Conservation (phyloP, 257 asterid species). For the Verbena officinalis region DNA sequence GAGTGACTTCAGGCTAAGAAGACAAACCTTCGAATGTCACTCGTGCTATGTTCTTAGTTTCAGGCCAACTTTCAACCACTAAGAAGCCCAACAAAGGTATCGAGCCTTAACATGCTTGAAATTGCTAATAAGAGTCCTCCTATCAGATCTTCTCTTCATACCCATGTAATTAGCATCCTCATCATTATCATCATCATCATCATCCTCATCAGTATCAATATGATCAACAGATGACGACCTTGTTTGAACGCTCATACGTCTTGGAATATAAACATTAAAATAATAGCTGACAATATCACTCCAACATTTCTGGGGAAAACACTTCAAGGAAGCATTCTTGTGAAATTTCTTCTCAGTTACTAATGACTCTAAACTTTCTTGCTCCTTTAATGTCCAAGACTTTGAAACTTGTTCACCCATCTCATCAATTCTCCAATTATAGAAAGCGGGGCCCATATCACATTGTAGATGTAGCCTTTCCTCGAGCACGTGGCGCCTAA, state of each 20-base stretch:
- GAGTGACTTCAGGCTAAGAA: background rate
- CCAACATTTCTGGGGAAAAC: no score
- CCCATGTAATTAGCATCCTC: slow-evolving; percentile 21
- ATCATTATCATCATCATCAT: slow-evolving; percentile 17
- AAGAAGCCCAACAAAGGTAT: slow-evolving; percentile 28
- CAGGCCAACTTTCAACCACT: background rate
- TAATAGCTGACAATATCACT: no score
- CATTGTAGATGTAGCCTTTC: slow-evolving; percentile 40
- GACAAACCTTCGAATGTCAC: slow-evolving; percentile 1
- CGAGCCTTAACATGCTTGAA: slow-evolving; percentile 31
- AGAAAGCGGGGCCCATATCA: slow-evolving; percentile 58
- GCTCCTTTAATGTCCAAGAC: slow-evolving; percentile 54
- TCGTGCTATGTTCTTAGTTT: background rate
- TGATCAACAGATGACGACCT: slow-evolving; percentile 30
- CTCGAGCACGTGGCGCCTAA: slow-evolving; percentile 49
- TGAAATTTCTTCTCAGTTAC: slow-evolving; percentile 3
- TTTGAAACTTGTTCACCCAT: no score
- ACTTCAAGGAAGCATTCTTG: no score
- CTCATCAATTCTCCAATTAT: slow-evolving; percentile 42
- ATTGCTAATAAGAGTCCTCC: slow-evolving; percentile 11
- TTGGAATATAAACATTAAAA: slow-evolving; percentile 23
- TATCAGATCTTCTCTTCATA: slow-evolving; percentile 20
- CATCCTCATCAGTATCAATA: slow-evolving; percentile 47
- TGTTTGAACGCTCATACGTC: slow-evolving; percentile 42
- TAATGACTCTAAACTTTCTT: slow-evolving; percentile 42